phyloP scores from a whole-genome alignment of 768 basidiomycete species.

The Amanita exitialis region DNA sequence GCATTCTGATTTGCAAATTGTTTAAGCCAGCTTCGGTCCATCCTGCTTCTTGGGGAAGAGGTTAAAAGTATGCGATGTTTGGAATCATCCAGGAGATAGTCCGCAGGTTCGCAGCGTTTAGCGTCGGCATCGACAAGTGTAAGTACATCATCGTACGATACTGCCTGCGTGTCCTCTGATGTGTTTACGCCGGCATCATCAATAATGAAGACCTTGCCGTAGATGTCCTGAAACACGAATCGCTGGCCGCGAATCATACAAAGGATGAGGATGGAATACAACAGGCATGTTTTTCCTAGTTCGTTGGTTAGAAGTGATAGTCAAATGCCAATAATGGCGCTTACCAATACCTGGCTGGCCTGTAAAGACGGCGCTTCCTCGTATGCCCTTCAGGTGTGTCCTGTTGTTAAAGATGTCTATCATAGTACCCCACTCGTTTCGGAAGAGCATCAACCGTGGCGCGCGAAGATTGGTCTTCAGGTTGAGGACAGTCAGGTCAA shows the following conservation, averaged over 20 bases:
- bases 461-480: constrained; percentile 2
- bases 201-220: constrained; percentile 5
- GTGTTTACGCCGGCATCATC: background rate
- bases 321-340: background rate
- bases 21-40: constrained; percentile 6
- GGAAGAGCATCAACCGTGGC: constrained; percentile 9
- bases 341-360: constrained; percentile 10
- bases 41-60: too few relatives aligned
- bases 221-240: constrained; percentile 7
- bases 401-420: constrained; percentile 4
- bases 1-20: background rate
- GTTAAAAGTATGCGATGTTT: background rate
- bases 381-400: constrained; percentile 1
- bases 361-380: constrained; percentile 6
- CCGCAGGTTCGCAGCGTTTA: background rate
- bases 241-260: constrained; percentile 7
- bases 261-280: constrained; percentile 9
- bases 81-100: background rate
- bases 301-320: background rate
- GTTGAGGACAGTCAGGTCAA: constrained; percentile 9
- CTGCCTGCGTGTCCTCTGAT: background rate
- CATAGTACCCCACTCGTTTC: constrained; percentile 5
- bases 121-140: constrained; percentile 7
- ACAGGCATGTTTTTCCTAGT: constrained; percentile 4
- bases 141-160: background rate